Percentiles rank a stretch among this genome's conserved stretches.
phyloP scores from a whole-genome alignment of 441 rosid species.

The Erysimum pusillum region DNA sequence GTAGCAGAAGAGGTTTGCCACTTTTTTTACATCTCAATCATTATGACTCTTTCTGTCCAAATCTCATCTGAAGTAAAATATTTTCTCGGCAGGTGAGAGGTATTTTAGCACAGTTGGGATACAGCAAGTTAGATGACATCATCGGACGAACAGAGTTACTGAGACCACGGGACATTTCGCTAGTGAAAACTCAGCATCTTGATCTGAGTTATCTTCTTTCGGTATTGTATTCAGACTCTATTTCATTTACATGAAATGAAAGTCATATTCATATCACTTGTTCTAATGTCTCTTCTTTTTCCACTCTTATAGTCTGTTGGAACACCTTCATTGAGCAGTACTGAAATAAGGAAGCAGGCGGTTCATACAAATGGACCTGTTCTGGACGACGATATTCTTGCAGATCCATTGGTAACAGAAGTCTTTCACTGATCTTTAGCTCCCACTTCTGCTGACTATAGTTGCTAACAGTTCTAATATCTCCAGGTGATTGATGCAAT shows the following conservation, averaged over 20 bases:
- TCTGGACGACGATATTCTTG: constrained; percentile 81
- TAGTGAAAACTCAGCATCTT: constrained; percentile 97
- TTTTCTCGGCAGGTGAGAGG: constrained; percentile 78
- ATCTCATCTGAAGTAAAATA: constrained; percentile 21
- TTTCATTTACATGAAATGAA: constrained; percentile 12
- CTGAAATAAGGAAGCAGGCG: constrained; percentile 86
- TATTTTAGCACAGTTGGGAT: constrained; percentile 91
- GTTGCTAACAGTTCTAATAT: constrained; percentile 23
- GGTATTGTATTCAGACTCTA: constrained; percentile 48
- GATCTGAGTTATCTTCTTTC: constrained; percentile 82
- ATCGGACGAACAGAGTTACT: constrained; percentile 87
- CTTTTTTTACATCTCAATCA: constrained; percentile 32
- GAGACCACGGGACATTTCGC: constrained; percentile 85
- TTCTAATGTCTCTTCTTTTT: neutral
- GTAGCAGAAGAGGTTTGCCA: constrained; percentile 96
- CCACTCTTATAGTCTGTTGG: constrained; percentile 72
- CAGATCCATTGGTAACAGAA: constrained; percentile 82
- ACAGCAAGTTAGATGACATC: constrained; percentile 86
- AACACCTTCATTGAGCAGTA: constrained; percentile 87
- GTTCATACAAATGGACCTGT: constrained; percentile 92
- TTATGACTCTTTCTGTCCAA: neutral
- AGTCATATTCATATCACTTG: neutral
- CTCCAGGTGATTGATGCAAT: constrained; percentile 84
- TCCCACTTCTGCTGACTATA: neutral
- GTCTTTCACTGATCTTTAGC: neutral